Conservation (phyloP, 768 basidiomycete genomes). For the Rubroboletus pulcherrimus region DNA sequence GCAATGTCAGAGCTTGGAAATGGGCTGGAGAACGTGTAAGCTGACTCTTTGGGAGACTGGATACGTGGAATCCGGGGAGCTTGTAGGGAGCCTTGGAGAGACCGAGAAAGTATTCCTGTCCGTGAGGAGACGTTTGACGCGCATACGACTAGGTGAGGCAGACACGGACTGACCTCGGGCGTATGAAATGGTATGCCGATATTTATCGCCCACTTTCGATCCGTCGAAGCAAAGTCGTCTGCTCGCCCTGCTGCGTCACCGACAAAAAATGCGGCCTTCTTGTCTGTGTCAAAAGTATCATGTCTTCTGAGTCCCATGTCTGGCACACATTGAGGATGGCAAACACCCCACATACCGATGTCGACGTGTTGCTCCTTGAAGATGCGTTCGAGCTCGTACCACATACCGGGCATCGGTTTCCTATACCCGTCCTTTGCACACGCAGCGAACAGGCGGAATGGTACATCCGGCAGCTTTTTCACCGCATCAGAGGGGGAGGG, state of each 20-base stretch:
- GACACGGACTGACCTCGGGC: slow-evolving; percentile 59
- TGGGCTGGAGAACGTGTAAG: background rate
- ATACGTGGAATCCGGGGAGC: slow-evolving; percentile 70
- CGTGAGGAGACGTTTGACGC: background rate
- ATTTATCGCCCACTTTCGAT: slow-evolving; percentile 84
- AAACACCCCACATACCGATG: slow-evolving; percentile 50
- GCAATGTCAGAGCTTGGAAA: background rate
- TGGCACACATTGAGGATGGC: background rate
- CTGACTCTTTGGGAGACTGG: slow-evolving; percentile 35
- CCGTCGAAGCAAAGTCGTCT: slow-evolving; percentile 74
- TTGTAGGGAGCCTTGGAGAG: slow-evolving; percentile 38
- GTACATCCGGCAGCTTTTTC: slow-evolving; percentile 62
- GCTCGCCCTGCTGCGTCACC: slow-evolving; percentile 88
- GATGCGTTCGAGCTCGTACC: slow-evolving; percentile 63
- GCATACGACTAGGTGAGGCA: background rate
- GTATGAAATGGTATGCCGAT: slow-evolving; percentile 71
- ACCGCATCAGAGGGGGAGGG: background rate
- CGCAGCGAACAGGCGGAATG: slow-evolving; percentile 79
- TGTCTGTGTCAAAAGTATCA: slow-evolving; percentile 45
- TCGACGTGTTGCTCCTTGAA: slow-evolving; percentile 52
- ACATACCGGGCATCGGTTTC: slow-evolving; percentile 90
- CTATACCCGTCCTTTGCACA: slow-evolving; percentile 69
- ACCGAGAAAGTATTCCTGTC: slow-evolving; percentile 76
- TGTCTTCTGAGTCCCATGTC: background rate
- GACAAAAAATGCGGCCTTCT: slow-evolving; percentile 66